Evolutionary conservation across 2,329 filamentous ascomycete genomes (phyloP).

Genomic region (Pyrenophora tritici-repentis): DNA sequence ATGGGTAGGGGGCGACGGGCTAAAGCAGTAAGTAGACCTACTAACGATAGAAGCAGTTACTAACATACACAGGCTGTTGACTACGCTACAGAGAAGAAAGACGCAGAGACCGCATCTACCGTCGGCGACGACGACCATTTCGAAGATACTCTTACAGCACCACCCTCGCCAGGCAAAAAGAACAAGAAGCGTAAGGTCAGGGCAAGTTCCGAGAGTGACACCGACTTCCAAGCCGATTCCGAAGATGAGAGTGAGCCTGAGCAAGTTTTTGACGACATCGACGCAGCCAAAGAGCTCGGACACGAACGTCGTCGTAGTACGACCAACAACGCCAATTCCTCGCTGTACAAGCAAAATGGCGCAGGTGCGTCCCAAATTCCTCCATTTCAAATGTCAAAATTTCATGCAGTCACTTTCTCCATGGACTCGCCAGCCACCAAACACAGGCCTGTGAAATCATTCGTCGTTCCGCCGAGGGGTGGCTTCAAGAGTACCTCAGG

Average conservation of each 20-base stretch:
- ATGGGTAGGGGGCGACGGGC: conserved; percentile 84
- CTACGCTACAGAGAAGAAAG: conserved; percentile 50
- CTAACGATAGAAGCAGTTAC: not conserved
- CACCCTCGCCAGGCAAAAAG: conserved; percentile 40
- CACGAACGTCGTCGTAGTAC: conserved; percentile 9
- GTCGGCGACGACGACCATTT: conserved; percentile 24
- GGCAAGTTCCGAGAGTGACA: conserved; percentile 52
- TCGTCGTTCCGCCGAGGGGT: not conserved
- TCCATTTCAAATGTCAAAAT: conserved; percentile 7
- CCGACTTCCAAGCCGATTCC: conserved; percentile 54
- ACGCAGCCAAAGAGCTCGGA: conserved; percentile 14
- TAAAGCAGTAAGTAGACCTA: conserved; percentile 56
- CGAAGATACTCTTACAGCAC: conserved; percentile 21
- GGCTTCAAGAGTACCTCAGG: not conserved
- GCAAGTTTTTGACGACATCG: conserved; percentile 7
- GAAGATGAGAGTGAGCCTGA: conserved; percentile 34
- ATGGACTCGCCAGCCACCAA: not conserved
- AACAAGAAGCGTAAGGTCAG: conserved; percentile 35
- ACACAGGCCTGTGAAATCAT: not conserved
- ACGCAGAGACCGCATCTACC: conserved; percentile 14
- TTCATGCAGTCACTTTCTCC: conserved; percentile 6
- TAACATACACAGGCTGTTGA: conserved; percentile 48
- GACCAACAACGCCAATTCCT: conserved; percentile 11
- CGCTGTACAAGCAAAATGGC: conserved; percentile 27
- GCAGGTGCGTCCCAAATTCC: conserved; percentile 25